Percentiles rank a stretch among this genome's conserved stretches.
Conservation (phyloP, 768 basidiomycete genomes). For the Crepidotus variabilis region DNA sequence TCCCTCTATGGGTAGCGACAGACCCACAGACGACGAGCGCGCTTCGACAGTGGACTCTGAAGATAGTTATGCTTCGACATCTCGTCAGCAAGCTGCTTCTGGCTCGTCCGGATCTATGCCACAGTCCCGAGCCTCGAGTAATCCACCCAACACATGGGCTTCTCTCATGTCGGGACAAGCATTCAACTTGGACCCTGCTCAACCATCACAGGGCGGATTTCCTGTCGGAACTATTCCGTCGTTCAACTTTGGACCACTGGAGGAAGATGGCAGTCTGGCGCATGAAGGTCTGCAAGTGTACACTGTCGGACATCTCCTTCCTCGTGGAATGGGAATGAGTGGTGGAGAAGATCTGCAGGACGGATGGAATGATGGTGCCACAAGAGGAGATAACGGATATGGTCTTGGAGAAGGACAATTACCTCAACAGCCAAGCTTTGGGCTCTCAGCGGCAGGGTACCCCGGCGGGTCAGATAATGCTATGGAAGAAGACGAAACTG, state of each 20-base stretch:
- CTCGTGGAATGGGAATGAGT: slow-evolving; percentile 34
- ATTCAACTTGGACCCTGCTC: slow-evolving; percentile 1
- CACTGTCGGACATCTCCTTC: slow-evolving; percentile 75
- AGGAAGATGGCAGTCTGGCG: slow-evolving; percentile 19
- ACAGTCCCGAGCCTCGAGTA: not conserved
- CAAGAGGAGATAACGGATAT: not conserved
- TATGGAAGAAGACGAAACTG: slow-evolving; percentile 30
- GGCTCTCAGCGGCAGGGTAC: slow-evolving; percentile 1
- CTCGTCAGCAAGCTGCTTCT: not conserved
- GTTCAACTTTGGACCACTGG: not conserved
- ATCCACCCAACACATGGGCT: slow-evolving; percentile 11
- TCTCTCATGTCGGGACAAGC: slow-evolving; percentile 9
- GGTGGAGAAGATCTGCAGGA: slow-evolving; percentile 47
- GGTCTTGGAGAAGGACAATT: not conserved
- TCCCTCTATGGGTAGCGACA: not conserved
- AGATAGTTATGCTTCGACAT: not conserved
- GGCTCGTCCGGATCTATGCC: not conserved
- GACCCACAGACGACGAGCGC: not conserved
- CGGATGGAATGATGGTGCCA: slow-evolving; percentile 42
- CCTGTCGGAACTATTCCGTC: not conserved
- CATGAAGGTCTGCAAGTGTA: slow-evolving; percentile 78
- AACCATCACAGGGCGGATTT: not conserved
- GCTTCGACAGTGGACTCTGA: not conserved
- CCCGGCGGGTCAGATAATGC: not conserved
- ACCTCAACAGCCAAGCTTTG: slow-evolving; percentile 11